Evolutionary conservation across 805 yeast species (phyloP), one percentile per base, ranked within the genome.

Genomic region (Clavispora phyllophila): DNA sequence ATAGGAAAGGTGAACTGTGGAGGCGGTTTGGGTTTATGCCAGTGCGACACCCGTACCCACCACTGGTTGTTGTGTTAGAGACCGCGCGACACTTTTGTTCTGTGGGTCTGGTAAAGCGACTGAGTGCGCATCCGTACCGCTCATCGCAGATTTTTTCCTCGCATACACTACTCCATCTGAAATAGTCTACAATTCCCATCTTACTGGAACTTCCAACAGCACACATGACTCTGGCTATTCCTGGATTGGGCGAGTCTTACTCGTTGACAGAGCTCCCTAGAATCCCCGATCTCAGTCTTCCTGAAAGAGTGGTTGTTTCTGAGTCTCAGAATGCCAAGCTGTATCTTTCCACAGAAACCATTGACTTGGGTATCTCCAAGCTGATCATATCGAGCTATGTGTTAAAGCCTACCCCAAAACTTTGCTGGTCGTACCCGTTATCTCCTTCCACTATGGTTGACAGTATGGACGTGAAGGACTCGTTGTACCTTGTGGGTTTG

Each of bases 331-430:
- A 31, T 20, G 36, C 37, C 28, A 44, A 35, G 29, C 22, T 34
- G 4, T 44, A 25, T 27, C 36, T 32, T 17, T 47, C 50, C 13
- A 44, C 57, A 25, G 63, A 63, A 15, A 55, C 68, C 28, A 63
- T 78, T 45, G 80, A 77, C 51, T 51, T 78, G 37, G 81, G 76
- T n/a, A 68, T 77, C 36, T 71, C 78, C 44, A 79, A 77, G 39
- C 76, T 81, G 29, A 70, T 68, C 49, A 63, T 78, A 32, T 75
- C 79, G 24, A 68, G 76, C 28, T 76, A 71, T 52, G 62, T 77
- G 27, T 69, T 75, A 40, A 73, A 68, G 50, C 83, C 83, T 14
- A 68, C 79, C 12, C 83, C 83, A n/a, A 75, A 72, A 46, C 60
- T 78, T 57, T 61, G 70, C 31, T 77, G 82, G 82, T 73, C 81